Evolutionary conservation across 768 basidiomycete species (phyloP), one percentile per base, ranked within the genome.

Genomic region (Russula sp.): DNA sequence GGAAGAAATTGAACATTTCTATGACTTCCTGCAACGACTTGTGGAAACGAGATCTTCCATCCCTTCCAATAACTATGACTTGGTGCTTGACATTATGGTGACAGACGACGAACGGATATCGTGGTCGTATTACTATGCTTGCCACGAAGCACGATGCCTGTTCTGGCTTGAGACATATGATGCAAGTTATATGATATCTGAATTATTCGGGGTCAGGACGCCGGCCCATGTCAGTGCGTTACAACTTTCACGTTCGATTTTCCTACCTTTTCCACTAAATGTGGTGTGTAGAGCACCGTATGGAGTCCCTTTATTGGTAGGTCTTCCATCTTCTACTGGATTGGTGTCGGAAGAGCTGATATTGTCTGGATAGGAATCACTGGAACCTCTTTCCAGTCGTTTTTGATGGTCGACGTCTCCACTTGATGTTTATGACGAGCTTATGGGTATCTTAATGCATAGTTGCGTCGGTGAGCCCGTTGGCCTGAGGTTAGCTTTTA

Each of bases 161-260:
- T 87, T 87, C 65, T 88, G 82, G 78, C 60, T 85, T 40, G 79
- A 85, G 49, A 67, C 74, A 0, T 81, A 78, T 61, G 70, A 78
- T 0, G 75, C 78, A 0, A 49, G 61, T 0, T 58, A 72, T 8
- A 69, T 84, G 36, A 62, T 77, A 70, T 72, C 11, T 49, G 28
- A 63, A 61, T 6, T 71, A 20, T 49, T 42, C 5, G 67, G 69
- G 26, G 66, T 67, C 48, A 63, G n/a, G 16, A 57, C 57, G 3
- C 55, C 46, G 3, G 62, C 63, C 14, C 67, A 71, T 63, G 36
- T 68, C 53, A 60, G 67, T 71, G 44, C 46, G 70, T 52, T 10
- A 8, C 49, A 48, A 6, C 20, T 48, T 14, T 48, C 60, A 22
- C 34, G 18, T 34, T 6, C 14, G 16, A 22, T 2, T 46, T n/a